Conservation (phyloP, 2,329 filamentous ascomycete species). For the Aspergillus brunneoviolaceus region DNA sequence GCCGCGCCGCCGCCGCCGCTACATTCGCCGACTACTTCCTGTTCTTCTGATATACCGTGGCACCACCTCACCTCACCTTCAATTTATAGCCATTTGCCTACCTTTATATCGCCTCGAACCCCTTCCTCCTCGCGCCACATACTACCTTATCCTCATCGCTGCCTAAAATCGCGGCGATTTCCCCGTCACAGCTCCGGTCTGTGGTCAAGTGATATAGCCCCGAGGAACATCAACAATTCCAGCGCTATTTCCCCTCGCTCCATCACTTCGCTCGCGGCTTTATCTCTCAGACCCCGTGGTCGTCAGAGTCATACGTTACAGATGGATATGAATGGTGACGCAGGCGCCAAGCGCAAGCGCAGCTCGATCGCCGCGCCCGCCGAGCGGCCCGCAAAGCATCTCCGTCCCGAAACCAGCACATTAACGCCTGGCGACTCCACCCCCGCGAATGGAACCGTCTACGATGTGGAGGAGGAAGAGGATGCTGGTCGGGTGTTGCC, state of each 20-base stretch:
- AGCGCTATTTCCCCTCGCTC: background rate
- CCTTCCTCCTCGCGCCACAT: background rate
- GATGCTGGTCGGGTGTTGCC: slow-evolving; percentile 47
- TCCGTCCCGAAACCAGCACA: slow-evolving; percentile 48
- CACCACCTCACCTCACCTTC: background rate
- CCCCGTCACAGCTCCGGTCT: background rate
- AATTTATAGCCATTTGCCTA: background rate
- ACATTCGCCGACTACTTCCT: background rate
- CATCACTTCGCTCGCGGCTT: slow-evolving; percentile 8
- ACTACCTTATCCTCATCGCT: background rate
- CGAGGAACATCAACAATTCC: background rate
- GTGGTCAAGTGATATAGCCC: background rate
- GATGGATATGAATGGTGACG: slow-evolving; percentile 53
- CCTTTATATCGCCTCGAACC: background rate
- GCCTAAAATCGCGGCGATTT: background rate
- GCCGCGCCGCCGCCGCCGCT: slow-evolving; percentile 14
- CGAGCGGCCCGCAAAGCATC: slow-evolving; percentile 57
- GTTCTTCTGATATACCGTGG: slow-evolving; percentile 2
- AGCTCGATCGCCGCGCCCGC: slow-evolving; percentile 50
- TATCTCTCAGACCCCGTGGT: slow-evolving; percentile 7
- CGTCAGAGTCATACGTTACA: slow-evolving; percentile 14
- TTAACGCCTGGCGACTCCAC: slow-evolving; percentile 44
- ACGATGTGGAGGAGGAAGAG: slow-evolving; percentile 47
- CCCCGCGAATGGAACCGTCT: slow-evolving; percentile 45
- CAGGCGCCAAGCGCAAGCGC: slow-evolving; percentile 56